phyloP scores from a whole-genome alignment of 257 asterid genomes.

The Solanum phureja region DNA sequence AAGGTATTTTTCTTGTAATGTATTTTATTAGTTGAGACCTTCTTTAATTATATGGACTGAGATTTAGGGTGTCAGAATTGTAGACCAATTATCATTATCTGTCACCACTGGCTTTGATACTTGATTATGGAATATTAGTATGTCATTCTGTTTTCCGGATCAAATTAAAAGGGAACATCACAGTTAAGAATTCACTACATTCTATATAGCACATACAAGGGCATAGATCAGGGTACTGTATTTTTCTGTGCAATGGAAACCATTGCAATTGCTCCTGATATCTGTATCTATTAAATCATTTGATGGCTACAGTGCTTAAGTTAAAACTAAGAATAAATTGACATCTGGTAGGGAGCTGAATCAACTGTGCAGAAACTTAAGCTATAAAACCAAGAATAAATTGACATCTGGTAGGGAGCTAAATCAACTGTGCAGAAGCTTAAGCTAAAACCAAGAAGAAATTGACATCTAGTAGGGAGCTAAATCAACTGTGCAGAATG shows the following conservation, averaged over 20 bases:
- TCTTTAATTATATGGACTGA: not conserved
- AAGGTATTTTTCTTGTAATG: constrained; percentile 34
- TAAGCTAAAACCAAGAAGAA: not conserved
- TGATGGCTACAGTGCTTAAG: not conserved
- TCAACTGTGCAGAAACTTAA: not conserved
- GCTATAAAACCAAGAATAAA: not conserved
- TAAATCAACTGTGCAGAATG: not conserved
- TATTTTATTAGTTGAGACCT: not conserved
- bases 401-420: not conserved
- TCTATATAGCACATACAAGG: not conserved
- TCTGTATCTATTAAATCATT: not conserved
- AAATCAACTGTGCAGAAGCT: not conserved
- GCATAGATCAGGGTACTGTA: not conserved
- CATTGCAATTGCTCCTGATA: not conserved
- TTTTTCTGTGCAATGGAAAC: not conserved
- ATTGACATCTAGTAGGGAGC: not conserved
- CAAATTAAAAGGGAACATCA: not conserved
- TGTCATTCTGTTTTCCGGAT: not conserved
- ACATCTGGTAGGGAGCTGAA: not conserved
- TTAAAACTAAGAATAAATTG: not conserved
- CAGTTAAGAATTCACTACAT: not conserved
- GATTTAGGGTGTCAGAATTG: not conserved
- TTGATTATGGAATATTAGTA: not conserved
- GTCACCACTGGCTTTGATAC: not conserved
- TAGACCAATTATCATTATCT: not conserved